Evolutionary conservation across 1,284 basidiomycete genomes (phyloP).

Genomic region (Ustilago crameri): DNA sequence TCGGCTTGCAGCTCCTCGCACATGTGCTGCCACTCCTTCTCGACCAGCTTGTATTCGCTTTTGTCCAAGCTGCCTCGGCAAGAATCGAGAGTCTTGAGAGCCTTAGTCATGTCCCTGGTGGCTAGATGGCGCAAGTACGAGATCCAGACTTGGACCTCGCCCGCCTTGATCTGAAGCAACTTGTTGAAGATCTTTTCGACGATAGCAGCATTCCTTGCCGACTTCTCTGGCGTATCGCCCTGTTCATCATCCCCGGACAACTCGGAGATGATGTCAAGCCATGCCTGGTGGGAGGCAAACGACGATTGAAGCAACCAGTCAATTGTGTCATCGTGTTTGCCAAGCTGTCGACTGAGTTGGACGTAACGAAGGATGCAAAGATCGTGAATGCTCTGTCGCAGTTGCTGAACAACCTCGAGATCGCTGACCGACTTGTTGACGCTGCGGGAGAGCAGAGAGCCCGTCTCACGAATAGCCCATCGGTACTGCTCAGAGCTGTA

Average conservation of each 20-base stretch:
- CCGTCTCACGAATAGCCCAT: slow-evolving; percentile 44
- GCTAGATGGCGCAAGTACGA: slow-evolving; percentile 25
- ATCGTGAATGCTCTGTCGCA: slow-evolving; percentile 41
- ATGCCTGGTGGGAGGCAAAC: slow-evolving; percentile 25
- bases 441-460: slow-evolving; percentile 33
- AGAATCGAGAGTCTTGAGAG: slow-evolving; percentile 22
- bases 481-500: slow-evolving; percentile 37
- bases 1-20: slow-evolving; percentile 21
- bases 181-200: slow-evolving; percentile 26
- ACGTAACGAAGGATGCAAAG: slow-evolving; percentile 36
- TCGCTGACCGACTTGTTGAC: slow-evolving; percentile 8
- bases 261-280: slow-evolving; percentile 23
- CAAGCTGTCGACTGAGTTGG: slow-evolving; percentile 19
- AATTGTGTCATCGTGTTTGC: slow-evolving; percentile 17
- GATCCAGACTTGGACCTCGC: slow-evolving; percentile 30
- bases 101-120: slow-evolving; percentile 13
- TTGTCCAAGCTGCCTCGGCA: slow-evolving; percentile 15
- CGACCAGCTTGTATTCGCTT: slow-evolving; percentile 31
- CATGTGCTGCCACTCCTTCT: slow-evolving; percentile 36
- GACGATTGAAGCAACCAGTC: slow-evolving; percentile 33
- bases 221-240: neutral
- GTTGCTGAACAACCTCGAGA: slow-evolving; percentile 28
- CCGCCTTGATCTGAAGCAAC: slow-evolving; percentile 26
- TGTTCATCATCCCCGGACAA: neutral
- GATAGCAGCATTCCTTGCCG: slow-evolving; percentile 9